Percentiles rank a stretch among this genome's conserved stretches.
Conservation (phyloP, 192 early-diverging fungal genomes). For the Pilobolus umbonatus region DNA sequence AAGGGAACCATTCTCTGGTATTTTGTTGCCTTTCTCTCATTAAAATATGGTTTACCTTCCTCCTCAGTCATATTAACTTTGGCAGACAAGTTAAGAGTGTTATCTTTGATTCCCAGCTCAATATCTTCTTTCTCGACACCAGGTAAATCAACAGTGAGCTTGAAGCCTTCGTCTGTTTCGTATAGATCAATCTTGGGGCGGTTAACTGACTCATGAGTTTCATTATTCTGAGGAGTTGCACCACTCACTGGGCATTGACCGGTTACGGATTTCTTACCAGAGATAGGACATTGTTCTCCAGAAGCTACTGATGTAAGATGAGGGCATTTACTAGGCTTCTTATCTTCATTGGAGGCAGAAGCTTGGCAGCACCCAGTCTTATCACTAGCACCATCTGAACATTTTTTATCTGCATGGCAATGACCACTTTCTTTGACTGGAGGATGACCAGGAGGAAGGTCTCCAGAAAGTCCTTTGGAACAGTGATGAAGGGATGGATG, state of each 20-base stretch:
- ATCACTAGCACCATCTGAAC: not conserved
- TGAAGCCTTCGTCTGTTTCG: conserved; percentile 43
- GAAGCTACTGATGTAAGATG: not conserved
- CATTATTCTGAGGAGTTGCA: not conserved
- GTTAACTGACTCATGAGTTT: not conserved
- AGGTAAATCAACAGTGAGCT: conserved; percentile 50
- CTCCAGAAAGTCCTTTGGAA: not conserved
- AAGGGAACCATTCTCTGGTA: conserved; percentile 46
- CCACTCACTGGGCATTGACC: conserved; percentile 1
- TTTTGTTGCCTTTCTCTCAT: conserved; percentile 48
- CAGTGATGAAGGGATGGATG: not conserved
- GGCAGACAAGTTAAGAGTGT: conserved; percentile 43
- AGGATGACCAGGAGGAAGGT: not conserved
- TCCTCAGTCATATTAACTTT: conserved; percentile 35
- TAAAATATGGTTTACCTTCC: conserved; percentile 38
- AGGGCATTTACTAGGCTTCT: not conserved
- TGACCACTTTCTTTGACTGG: conserved; percentile 1
- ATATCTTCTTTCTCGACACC: conserved; percentile 53
- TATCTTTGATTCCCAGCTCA: conserved; percentile 42
- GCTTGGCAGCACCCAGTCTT: no score
- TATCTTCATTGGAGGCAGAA: not conserved
- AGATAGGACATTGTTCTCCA: not conserved
- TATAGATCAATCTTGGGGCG: conserved; percentile 41
- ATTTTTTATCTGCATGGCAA: not conserved
- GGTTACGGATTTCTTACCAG: not conserved